Evolutionary conservation across 345 rosid genomes (phyloP), one percentile per base, ranked within the genome.

Genomic region (Ricinus communis): DNA sequence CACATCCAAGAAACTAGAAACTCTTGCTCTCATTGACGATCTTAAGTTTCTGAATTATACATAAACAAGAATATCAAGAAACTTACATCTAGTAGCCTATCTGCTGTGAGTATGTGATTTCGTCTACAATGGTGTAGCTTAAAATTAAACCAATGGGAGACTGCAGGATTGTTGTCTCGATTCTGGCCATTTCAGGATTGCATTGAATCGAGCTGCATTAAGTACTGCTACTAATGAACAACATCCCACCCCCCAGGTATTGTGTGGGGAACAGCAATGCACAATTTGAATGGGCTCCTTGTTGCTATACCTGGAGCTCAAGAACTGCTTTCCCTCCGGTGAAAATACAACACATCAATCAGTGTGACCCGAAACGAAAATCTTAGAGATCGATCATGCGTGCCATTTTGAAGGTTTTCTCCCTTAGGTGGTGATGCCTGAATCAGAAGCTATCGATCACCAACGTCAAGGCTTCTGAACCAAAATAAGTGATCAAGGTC

Each of bases 281-380:
- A 72, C 52, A 19, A 66, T 66, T 60, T 36, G 49, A 40, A 68
- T 18, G 65, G 31, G 69, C 69, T 51, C 43, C 60, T 38, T 49
- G 65, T 72, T 14, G 22, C 81, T 85, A 85, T 67, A 68, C n/a
- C 80, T 75, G 79, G 59, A 71, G 71, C 71, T 81, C 85, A 15
- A 55, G 70, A 67, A 74, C 82, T 60, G 85, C 82, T 76, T 84
- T 89, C 52, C 91, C 91, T 85, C 81, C 75, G 65, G 38, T 19
- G 10, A 66, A 49, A 68, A 52, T 12, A n/a, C n/a, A n/a, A n/a
- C n/a, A n/a, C n/a, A n/a, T n/a, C n/a, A n/a, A n/a, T n/a, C n/a
- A n/a, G n/a, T n/a, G n/a, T n/a, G n/a, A n/a, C n/a, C n/a, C n/a
- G n/a, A n/a, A n/a, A n/a, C n/a, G n/a, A n/a, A n/a, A n/a, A n/a